Base-by-base conservation (phyloP, 1,139 yeast genomes). In the Taiozyma onychis region DNA sequence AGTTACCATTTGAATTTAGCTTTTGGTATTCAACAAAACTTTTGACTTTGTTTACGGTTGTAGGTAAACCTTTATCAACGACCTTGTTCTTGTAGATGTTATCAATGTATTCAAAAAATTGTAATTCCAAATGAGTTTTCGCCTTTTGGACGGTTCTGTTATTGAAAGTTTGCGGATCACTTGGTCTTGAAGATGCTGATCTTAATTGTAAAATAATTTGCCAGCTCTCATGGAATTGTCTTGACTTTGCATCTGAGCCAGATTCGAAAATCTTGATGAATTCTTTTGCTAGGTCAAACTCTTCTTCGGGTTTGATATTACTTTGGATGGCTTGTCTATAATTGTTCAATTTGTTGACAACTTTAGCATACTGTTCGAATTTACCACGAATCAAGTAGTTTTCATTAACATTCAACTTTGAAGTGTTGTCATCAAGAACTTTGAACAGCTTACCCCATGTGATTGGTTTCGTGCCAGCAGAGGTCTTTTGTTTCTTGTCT, bases 21-120 rank as follows among this genome's bases (percentile, higher is more conserved):
- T 71, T 61, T 63, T 75, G 66, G 64, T 67, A 58, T 61, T 85
- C 74, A 62, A 84, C 77, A 60, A 84, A 88, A 39, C 85, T 83
- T 50, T 78, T 76, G 46, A 88, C 78, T 62, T 88, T 89, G 66
- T 85, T 86, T 48, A 81, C 71, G 53, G 81, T 81, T 3, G 88
- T 81, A 5, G 95, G 88, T 18, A 88, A 77, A 9, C 86, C 86
- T 53, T 80, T 78, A 41, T 80, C 80, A 47, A 76, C 80, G 32
- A 80, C 78, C 57, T 80, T 72, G 54, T 83, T 83, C 41, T 79
- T 75, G 63, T 88, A 89, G 46, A 88, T 76, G 44, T 78, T 81
- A 59, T 88, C 91, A 56, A 90, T 78, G 63, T 85, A 82, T 45
- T 79, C 85, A 62, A 78, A 80, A 66, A 89, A 91, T 67, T 93